Evolutionary conservation across 2,329 filamentous ascomycete genomes (phyloP).

Genomic region (Fusarium sp.): DNA sequence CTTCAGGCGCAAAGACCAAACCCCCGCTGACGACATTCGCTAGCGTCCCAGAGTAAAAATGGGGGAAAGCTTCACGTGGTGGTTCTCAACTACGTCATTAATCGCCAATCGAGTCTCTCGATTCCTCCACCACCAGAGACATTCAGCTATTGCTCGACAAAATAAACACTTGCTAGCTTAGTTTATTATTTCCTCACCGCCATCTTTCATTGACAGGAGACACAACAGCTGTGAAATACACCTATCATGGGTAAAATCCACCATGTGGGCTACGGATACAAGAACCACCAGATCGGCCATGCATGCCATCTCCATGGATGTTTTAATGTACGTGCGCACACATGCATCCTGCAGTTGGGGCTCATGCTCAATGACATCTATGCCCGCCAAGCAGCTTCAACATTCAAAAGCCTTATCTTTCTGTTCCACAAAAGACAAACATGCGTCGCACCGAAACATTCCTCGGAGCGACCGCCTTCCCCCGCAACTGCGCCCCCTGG

Average conservation of each 20-base stretch:
- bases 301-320: conserved; percentile 13
- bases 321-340: conserved; percentile 3
- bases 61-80: conserved; percentile 27
- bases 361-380: conserved; percentile 10
- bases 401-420: not conserved
- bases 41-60: conserved; percentile 2
- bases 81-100: conserved; percentile 22
- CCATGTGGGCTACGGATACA: not conserved
- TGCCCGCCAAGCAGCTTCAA: not conserved
- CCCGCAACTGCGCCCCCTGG: not conserved
- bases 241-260: not conserved
- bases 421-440: not conserved
- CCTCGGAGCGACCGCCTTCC: not conserved
- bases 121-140: not conserved
- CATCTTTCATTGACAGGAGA: not conserved
- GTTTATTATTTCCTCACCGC: not conserved
- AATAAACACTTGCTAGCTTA: not conserved
- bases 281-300: conserved; percentile 34
- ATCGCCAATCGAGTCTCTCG: not conserved
- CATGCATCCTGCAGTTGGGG: not conserved
- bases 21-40: conserved; percentile 36
- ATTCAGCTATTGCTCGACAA: not conserved
- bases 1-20: conserved; percentile 20
- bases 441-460: not conserved
- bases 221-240: not conserved